Evolutionary conservation across 257 asterid species (phyloP), one percentile per base, ranked within the genome.

Genomic region (Cynanchum wilfordii): DNA sequence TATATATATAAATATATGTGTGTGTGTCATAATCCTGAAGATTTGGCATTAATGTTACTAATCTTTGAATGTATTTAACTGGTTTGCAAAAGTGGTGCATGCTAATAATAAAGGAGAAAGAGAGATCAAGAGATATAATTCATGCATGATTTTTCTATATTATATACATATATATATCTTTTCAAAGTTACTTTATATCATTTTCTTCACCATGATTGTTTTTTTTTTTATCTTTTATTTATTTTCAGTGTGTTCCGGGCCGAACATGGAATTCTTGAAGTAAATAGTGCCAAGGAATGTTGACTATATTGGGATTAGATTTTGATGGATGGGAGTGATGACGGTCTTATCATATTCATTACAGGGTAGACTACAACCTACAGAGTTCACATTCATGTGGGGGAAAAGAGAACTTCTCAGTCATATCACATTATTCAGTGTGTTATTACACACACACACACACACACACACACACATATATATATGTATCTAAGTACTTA

Each of bases 131-230:
- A 33, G 38, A 33, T 33, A 33, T 2, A 62, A 29, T 22, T 63
- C 49, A 33, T 30, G 38, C 47, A 17, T 33, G 68, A 63, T 63
- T 63, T 33, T 33, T 33, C 38, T 3, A 33, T 33, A 33, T 33
- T 33, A 33, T 33, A 3, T 3, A 3, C 4, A 33, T 33, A 3
- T 63, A 63, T 25, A 15, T 30, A 16, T 7, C 45, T 63, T 63
- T 63, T 64, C 69, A 64, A 64, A 64, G 50, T 19, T 19, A 19
- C 68, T 63, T 63, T 63, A 63, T 36, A 16, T 63, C 27, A 30
- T 63, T 63, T 63, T 63, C 68, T 63, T 63, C 68, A 33, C 16
- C 68, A 63, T 63, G 49, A 63, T 64, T 64, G 69, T 10, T 9
- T 12, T 60, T 60, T 47, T 62, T 62, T 62, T 50, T 17, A 13